These are phyloP conservation scores for Setaria italica DNA, from an alignment of 202 grass and related monocot species.

Conservation along the genomic window DNA sequence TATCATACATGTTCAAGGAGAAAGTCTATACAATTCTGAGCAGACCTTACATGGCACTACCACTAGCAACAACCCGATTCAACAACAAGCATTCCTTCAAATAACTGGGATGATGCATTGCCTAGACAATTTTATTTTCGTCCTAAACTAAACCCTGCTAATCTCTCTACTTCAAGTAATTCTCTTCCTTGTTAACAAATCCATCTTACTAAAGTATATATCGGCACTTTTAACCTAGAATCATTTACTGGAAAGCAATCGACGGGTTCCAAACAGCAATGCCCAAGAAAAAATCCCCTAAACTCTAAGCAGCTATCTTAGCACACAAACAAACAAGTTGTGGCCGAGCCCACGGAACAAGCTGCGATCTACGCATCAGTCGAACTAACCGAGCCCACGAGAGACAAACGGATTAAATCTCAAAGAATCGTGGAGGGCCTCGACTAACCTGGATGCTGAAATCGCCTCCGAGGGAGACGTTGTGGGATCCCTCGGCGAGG, in stretches of 20 bases:
- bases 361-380: slow-evolving; percentile 14
- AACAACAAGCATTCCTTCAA: slow-evolving; percentile 23
- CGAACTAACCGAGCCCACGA: slow-evolving; percentile 15
- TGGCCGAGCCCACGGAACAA: slow-evolving; percentile 1
- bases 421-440: neutral
- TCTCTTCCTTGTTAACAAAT: neutral
- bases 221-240: slow-evolving; percentile 4
- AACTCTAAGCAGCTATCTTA: neutral
- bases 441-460: slow-evolving; percentile 95
- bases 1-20: slow-evolving; percentile 12
- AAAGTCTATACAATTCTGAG: neutral
- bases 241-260: slow-evolving; percentile 3
- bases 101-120: slow-evolving; percentile 7
- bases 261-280: neutral
- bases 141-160: slow-evolving; percentile 4
- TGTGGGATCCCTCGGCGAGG: slow-evolving; percentile 75
- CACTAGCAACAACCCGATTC: neutral
- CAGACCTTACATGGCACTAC: neutral
- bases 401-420: neutral
- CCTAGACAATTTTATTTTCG: neutral
- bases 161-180: neutral
- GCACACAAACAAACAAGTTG: slow-evolving; percentile 9
- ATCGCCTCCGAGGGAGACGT: slow-evolving; percentile 94
- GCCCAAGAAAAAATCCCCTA: slow-evolving; percentile 8
- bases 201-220: neutral